These are phyloP conservation scores for Fraxinus anomala DNA, from an alignment of 257 asterid genomes.

Conservation along the genomic window DNA sequence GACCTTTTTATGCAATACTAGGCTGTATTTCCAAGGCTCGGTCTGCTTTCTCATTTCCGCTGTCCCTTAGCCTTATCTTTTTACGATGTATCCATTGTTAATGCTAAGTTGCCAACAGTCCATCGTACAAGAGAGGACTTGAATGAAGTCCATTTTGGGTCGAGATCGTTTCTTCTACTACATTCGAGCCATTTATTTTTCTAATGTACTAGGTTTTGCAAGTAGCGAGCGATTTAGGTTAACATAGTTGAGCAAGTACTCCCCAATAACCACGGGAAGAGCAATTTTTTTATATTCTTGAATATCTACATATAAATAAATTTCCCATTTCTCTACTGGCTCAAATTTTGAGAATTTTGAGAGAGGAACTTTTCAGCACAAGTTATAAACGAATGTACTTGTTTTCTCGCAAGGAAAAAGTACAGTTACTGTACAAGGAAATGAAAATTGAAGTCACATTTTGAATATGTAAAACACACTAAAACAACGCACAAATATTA, in stretches of 20 bases:
- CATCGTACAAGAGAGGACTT: background rate
- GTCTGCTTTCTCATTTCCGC: too few species aligned
- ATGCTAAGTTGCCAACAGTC: background rate
- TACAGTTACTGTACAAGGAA: slow-evolving; percentile 14
- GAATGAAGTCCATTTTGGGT: background rate
- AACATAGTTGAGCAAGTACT: background rate
- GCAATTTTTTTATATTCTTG: too few species aligned
- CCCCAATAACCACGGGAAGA: background rate
- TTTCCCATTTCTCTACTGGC: too few species aligned
- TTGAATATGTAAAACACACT: slow-evolving; percentile 9
- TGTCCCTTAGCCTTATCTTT: too few species aligned
- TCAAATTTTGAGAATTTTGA: background rate
- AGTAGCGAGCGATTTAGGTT: too few species aligned
- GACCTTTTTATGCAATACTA: too few species aligned
- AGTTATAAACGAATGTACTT: background rate
- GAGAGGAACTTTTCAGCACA: background rate
- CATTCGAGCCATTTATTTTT: background rate
- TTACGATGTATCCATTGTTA: too few species aligned
- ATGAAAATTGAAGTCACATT: slow-evolving; percentile 5
- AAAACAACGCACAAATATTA: slow-evolving; percentile 13
- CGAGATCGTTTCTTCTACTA: background rate
- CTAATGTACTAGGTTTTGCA: too few species aligned
- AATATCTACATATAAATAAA: too few species aligned
- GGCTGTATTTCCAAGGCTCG: too few species aligned
- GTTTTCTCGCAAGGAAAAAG: slow-evolving; percentile 23